Base-by-base conservation (phyloP, 768 basidiomycete genomes). In the Mycena capillaripes region DNA sequence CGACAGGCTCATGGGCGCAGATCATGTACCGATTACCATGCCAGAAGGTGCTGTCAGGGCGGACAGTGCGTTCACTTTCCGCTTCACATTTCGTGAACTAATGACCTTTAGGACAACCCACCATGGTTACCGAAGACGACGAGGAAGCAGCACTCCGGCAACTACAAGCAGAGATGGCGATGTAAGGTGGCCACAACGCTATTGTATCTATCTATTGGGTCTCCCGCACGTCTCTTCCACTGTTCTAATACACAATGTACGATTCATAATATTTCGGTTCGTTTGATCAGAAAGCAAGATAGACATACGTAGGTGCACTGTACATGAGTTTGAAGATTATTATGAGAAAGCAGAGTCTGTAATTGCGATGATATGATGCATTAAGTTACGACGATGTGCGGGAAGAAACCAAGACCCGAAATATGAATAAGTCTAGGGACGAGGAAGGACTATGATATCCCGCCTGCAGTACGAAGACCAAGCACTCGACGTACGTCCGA, bases 401-500 rank as follows among this genome's bases (percentile, higher is more conserved):
- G n/a, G 70, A 81, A 72, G 67, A 81, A 74, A 70, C 76, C 78
- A 74, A 68, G 70, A 76, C 74, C 73, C 74, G 56, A 69, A 77
- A 76, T 77, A 77, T 69, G 77, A 78, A 78, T 76, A 75, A 73
- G 64, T 79, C 80, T 78, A 81, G 50, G 72, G n/a, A n/a, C n/a
- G n/a, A n/a, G n/a, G n/a, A n/a, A n/a, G n/a, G 62, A 76, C 81
- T 76, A 83, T 78, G 82, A 81, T 38, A 73, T 66, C 21, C 81
- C 77, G 56, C 87, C 88, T 23, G 86, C 87, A 60, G 84, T 81
- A 48, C 89, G 86, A 60, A 90, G 82, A 68, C 97, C 97, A 59
- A 99, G 87, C 27, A 99, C 93, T 75, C 93, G 90, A 75, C 98
- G 90, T 48, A 99, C 98, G 81, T 99, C 98, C 69, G 91, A 93